These are phyloP conservation scores for Fonsecaea monophora DNA, from an alignment of 2,329 filamentous ascomycete species.

Conservation along the genomic window DNA sequence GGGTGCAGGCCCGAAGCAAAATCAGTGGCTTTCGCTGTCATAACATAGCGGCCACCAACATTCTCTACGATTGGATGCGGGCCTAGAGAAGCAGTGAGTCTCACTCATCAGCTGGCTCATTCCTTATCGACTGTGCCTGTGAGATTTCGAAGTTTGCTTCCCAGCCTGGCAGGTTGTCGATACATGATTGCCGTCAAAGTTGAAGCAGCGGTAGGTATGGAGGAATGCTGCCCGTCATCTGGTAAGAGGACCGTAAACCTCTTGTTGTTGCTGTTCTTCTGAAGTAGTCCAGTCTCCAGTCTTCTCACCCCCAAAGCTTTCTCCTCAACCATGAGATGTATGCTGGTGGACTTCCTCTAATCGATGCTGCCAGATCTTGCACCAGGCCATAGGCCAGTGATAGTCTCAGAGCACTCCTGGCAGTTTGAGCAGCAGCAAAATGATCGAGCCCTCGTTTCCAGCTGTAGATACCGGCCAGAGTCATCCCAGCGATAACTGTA, in stretches of 20 bases:
- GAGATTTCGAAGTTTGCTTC: background rate
- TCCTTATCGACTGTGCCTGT: background rate
- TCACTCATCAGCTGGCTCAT: background rate
- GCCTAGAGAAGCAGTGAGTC: background rate
- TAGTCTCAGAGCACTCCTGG: constrained; percentile 77
- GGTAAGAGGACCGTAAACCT: background rate
- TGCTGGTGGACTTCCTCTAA: constrained; percentile 68
- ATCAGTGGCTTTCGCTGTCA: background rate
- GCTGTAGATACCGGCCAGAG: constrained; percentile 85
- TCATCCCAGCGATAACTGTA: constrained; percentile 81
- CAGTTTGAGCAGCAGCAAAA: constrained; percentile 76
- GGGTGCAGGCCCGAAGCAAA: background rate
- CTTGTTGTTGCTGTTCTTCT: background rate
- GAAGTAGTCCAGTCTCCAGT: background rate
- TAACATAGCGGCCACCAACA: background rate
- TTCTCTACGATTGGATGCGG: background rate
- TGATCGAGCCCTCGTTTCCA: constrained; percentile 82
- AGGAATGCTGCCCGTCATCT: background rate
- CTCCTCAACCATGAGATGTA: constrained; percentile 71
- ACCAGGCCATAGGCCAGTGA: constrained; percentile 80
- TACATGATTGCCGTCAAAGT: background rate
- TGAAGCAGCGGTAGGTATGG: background rate
- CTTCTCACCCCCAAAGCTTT: constrained; percentile 14
- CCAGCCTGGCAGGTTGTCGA: background rate
- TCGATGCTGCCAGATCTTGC: constrained; percentile 75